These are phyloP conservation scores for Neopestalotiopsis sp. DNA, from an alignment of 2,329 filamentous ascomycete species.

Conservation along the genomic window DNA sequence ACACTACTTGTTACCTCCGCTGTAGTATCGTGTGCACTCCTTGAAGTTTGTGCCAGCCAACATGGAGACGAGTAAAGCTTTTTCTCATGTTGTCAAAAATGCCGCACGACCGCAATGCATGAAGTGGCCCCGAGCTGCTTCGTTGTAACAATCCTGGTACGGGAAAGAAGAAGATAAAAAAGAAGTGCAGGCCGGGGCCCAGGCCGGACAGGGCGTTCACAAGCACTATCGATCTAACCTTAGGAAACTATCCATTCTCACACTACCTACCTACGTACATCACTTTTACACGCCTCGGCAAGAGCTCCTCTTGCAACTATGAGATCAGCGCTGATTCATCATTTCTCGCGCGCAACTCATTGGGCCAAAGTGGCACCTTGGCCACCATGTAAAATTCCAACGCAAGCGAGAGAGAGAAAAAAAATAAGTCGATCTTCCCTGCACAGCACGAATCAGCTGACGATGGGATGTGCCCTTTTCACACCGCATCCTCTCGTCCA, in stretches of 20 bases:
- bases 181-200: background rate
- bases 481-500: conserved; percentile 24
- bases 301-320: background rate
- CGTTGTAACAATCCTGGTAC: background rate
- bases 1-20: no score
- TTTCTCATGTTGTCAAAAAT: no score
- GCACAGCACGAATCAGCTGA: conserved; percentile 28
- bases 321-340: conserved; percentile 1
- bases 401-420: conserved; percentile 11
- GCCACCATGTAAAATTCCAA: no score
- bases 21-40: no score
- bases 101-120: no score
- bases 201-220: background rate
- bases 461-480: conserved; percentile 20
- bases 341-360: background rate
- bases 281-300: no score
- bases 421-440: conserved; percentile 15
- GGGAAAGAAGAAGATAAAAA: background rate
- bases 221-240: background rate
- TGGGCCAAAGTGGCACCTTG: background rate
- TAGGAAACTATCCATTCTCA: no score
- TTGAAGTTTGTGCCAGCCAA: no score
- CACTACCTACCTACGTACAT: no score
- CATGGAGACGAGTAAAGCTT: no score
- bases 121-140: no score